Percentiles rank a stretch among this genome's conserved stretches.
These are phyloP conservation scores for Cordyceps fumosorosea DNA, from an alignment of 2,329 filamentous ascomycete genomes.

Conservation along the genomic window DNA sequence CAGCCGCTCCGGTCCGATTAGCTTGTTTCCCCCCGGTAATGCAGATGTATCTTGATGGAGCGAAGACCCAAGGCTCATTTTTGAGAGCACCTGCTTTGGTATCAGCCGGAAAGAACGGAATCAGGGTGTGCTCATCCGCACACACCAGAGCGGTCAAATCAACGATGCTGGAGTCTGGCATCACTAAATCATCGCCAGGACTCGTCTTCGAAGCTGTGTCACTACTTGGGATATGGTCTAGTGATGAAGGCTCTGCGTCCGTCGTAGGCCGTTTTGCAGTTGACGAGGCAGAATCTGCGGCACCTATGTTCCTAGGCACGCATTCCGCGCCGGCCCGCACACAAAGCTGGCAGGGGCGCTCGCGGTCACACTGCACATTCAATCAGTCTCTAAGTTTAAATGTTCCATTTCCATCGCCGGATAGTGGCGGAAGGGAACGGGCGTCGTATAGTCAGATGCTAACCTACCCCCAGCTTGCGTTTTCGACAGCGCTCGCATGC, in stretches of 20 bases:
- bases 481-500: conserved; percentile 11
- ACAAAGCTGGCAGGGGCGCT: conserved; percentile 12
- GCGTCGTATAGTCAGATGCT: neutral
- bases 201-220: too few species aligned
- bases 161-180: conserved; percentile 12
- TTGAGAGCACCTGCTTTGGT: neutral
- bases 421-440: neutral
- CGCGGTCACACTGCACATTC: conserved; percentile 2
- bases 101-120: neutral
- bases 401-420: neutral
- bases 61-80: conserved; percentile 6
- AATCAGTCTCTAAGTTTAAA: neutral
- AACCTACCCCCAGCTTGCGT: conserved; percentile 9
- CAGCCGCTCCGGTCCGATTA: neutral
- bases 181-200: neutral
- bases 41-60: conserved; percentile 10
- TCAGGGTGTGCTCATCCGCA: neutral
- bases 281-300: too few species aligned
- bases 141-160: conserved; percentile 8
- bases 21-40: conserved; percentile 12
- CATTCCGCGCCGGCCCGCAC: conserved; percentile 11
- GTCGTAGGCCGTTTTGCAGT: neutral
- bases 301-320: neutral
- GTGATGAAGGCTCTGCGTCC: neutral
- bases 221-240: neutral